These are phyloP conservation scores for Esteya vermicola DNA, from an alignment of 2,329 filamentous ascomycete genomes.

Conservation along the genomic window DNA sequence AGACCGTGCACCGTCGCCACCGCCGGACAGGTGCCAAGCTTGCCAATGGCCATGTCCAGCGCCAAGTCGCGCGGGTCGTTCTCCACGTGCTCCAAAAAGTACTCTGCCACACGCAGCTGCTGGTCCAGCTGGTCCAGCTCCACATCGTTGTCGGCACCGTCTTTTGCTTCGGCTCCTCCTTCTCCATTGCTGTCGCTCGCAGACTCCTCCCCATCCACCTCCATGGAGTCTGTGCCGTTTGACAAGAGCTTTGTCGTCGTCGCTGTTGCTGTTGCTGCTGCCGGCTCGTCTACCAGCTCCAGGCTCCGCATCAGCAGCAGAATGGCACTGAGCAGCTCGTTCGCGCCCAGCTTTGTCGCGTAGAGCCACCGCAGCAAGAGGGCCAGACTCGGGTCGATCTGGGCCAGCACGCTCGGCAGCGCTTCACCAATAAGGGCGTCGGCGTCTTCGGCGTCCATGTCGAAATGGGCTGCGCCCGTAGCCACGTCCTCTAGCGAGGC, in stretches of 20 bases:
- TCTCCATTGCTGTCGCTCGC: conserved; percentile 5
- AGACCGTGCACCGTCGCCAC: conserved; percentile 47
- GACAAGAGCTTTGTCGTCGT: conserved; percentile 16
- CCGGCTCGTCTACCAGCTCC: conserved; percentile 32
- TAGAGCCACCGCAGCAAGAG: conserved; percentile 52
- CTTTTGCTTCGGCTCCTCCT: conserved; percentile 14
- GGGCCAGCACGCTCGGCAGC: conserved; percentile 45
- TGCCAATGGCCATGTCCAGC: conserved; percentile 53
- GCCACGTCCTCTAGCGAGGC: conserved; percentile 25
- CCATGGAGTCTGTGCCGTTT: conserved; percentile 18
- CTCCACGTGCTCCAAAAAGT: conserved; percentile 46
- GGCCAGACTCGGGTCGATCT: conserved; percentile 54
- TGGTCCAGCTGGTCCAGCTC: conserved; percentile 47
- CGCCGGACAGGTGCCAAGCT: conserved; percentile 52
- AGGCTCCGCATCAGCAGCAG: conserved; percentile 55
- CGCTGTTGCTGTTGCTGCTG: too few species aligned
- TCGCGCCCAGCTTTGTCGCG: conserved; percentile 48
- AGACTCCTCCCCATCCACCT: conserved; percentile 7
- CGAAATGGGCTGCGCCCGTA: too few species aligned
- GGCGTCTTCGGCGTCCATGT: conserved; percentile 23
- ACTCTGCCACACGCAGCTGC: conserved; percentile 54
- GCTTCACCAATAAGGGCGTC: conserved; percentile 42
- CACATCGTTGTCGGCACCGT: conserved; percentile 14
- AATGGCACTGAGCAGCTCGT: conserved; percentile 53
- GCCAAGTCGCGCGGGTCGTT: conserved; percentile 47